Evolutionary conservation across 2,329 filamentous ascomycete species (phyloP).

Genomic region (Pseudogymnoascus sp.): DNA sequence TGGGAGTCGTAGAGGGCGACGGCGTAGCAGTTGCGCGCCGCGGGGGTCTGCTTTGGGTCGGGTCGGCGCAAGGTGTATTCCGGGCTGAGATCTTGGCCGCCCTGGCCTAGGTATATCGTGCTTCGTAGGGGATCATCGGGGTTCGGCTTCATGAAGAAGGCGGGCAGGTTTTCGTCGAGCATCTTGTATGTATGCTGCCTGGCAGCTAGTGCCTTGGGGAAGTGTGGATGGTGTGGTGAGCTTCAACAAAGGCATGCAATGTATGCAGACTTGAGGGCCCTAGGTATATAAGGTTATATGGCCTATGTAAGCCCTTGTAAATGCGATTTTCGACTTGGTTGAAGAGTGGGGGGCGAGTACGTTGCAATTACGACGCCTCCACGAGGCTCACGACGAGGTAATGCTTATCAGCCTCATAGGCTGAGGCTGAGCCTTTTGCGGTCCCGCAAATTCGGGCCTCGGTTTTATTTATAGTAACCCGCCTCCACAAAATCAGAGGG

Average conservation of each 20-base stretch:
- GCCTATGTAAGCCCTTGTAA: background rate
- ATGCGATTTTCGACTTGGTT: background rate
- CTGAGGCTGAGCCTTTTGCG: background rate
- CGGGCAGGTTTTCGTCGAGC: constrained; percentile 92
- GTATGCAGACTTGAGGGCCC: background rate
- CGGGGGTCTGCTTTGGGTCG: constrained; percentile 55
- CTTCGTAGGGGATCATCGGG: constrained; percentile 47
- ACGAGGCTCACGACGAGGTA: background rate
- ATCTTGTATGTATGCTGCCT: constrained; percentile 38
- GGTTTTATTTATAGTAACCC: background rate
- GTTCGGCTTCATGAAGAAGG: constrained; percentile 46
- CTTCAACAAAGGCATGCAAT: background rate
- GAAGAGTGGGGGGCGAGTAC: background rate
- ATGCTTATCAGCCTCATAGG: background rate
- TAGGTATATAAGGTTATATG: constrained; percentile 5
- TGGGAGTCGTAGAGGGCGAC: constrained; percentile 77
- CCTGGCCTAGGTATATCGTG: constrained; percentile 51
- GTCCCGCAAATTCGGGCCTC: background rate
- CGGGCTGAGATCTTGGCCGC: constrained; percentile 71
- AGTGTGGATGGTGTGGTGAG: background rate
- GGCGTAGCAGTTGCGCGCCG: constrained; percentile 76
- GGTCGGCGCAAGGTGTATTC: constrained; percentile 74
- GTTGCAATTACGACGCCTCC: constrained; percentile 5
- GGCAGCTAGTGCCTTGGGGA: background rate
- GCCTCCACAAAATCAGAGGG: background rate